phyloP scores from a whole-genome alignment of 2,329 filamentous ascomycete genomes.

The Xylaria sp. region DNA sequence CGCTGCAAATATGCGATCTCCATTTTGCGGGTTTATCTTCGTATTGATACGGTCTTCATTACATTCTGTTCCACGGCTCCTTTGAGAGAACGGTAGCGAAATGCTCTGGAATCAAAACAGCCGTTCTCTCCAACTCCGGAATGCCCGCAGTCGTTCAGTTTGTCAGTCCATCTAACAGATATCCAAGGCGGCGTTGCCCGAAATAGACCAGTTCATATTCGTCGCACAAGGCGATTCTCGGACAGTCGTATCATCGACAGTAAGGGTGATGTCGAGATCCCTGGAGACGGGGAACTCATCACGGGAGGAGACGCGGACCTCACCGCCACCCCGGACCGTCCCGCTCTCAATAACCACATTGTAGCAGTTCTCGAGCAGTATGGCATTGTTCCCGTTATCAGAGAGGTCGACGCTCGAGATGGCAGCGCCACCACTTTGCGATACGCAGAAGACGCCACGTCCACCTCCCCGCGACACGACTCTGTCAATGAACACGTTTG shows the following conservation, averaged over 20 bases:
- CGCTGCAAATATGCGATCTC: no score
- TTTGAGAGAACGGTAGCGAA: no score
- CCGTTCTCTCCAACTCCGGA: no score
- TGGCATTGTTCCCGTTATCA: slow-evolving; percentile 50
- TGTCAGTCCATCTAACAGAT: slow-evolving; percentile 34
- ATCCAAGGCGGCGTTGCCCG: slow-evolving; percentile 39
- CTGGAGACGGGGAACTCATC: slow-evolving; percentile 49
- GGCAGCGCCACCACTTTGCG: slow-evolving; percentile 47
- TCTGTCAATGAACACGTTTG: slow-evolving; percentile 48
- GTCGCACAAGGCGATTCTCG: slow-evolving; percentile 50
- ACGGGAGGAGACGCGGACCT: slow-evolving; percentile 49
- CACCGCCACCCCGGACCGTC: slow-evolving; percentile 49
- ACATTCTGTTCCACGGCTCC: no score
- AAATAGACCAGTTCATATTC: slow-evolving; percentile 46
- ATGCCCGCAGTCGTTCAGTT: no score
- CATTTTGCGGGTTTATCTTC: no score
- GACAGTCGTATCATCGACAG: slow-evolving; percentile 46
- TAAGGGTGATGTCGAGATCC: slow-evolving; percentile 46
- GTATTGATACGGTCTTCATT: no score
- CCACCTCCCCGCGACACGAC: slow-evolving; percentile 53
- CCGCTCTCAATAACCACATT: slow-evolving; percentile 47
- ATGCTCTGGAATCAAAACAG: no score
- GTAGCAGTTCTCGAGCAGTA: slow-evolving; percentile 57
- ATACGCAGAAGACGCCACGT: slow-evolving; percentile 54
- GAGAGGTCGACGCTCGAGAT: slow-evolving; percentile 47